Evolutionary conservation across 257 asterid genomes (phyloP).

Genomic region (Solanum peruvianum): DNA sequence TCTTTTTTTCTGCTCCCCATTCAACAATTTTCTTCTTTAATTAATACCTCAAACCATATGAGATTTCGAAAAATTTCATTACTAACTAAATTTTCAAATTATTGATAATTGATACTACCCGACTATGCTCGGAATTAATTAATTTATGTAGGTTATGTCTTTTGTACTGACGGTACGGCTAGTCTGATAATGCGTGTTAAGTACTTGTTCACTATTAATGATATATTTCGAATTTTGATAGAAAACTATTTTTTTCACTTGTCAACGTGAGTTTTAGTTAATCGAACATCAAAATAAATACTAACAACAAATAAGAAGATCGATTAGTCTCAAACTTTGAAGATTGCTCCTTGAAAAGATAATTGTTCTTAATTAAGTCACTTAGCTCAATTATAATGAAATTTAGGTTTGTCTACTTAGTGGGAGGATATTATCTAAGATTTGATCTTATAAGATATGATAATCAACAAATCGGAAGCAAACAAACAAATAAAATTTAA

Average conservation of each 20-base stretch:
- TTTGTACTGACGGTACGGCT: background rate
- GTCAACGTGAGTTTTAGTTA: background rate
- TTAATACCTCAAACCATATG: background rate
- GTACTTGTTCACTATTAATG: background rate
- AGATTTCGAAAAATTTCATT: background rate
- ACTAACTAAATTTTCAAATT: background rate
- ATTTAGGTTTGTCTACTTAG: background rate
- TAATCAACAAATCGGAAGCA: background rate
- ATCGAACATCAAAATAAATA: background rate
- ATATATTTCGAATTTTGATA: background rate
- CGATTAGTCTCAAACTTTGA: background rate
- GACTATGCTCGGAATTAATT: background rate
- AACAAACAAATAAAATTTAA: background rate
- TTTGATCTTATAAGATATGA: background rate
- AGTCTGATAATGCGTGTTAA: background rate
- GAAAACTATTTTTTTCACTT: rapidly evolving
- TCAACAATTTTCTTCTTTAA: background rate
- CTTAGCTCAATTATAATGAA: background rate
- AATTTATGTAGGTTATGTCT: background rate
- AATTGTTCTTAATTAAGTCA: background rate
- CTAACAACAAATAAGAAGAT: background rate
- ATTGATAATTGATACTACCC: background rate
- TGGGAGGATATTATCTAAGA: background rate
- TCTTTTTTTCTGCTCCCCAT: background rate
- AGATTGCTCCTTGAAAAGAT: background rate